Evolutionary conservation across 352 stramenopile species (phyloP).

Genomic region (Globisporangium acanthophoron): DNA sequence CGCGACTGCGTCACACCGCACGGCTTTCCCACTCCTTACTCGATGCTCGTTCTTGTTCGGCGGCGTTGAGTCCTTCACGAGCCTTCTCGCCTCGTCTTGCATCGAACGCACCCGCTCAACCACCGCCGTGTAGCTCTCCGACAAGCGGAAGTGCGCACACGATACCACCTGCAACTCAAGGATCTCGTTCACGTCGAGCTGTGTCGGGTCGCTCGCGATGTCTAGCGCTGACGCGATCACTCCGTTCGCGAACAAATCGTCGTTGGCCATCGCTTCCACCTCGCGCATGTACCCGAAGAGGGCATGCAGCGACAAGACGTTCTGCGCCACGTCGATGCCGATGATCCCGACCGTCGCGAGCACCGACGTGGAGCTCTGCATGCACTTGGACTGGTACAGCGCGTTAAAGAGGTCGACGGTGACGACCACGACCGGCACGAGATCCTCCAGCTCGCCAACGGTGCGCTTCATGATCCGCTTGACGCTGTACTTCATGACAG

Average conservation of each 20-base stretch:
- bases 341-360: slow-evolving; percentile 16
- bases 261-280: neutral
- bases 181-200: neutral
- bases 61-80: neutral
- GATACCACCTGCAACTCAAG: neutral
- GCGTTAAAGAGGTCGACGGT: slow-evolving; percentile 11
- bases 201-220: neutral
- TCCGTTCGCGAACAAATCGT: neutral
- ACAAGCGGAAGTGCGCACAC: neutral
- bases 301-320: neutral
- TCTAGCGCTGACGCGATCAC: neutral
- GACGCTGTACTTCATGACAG: slow-evolving; percentile 22
- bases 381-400: slow-evolving; percentile 12
- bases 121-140: neutral
- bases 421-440: neutral
- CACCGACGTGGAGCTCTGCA: slow-evolving; percentile 10
- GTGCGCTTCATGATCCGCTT: slow-evolving; percentile 20
- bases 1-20: neutral
- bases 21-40: too few species aligned
- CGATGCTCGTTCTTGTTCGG: neutral
- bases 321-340: slow-evolving; percentile 4
- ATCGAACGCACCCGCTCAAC: neutral
- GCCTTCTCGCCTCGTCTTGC: neutral
- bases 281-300: neutral
- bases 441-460: slow-evolving; percentile 12